Evolutionary conservation across 176 grass and related monocot species (phyloP).

Genomic region (Oryza longistaminata): DNA sequence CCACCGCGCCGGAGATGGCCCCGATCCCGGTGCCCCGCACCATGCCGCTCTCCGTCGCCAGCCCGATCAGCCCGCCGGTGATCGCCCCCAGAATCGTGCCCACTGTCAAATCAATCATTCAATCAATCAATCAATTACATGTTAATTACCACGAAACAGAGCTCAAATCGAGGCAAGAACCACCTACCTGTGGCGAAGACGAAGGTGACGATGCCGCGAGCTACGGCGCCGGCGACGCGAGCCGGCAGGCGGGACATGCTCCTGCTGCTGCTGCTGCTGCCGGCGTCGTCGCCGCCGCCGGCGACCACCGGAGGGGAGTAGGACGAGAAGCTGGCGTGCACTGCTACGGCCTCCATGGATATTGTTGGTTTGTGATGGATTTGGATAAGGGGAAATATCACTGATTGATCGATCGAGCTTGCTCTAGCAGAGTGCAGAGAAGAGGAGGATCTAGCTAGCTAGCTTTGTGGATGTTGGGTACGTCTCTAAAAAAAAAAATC

Average conservation of each 20-base stretch:
- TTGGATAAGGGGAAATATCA: background rate
- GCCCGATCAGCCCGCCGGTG: conserved; percentile 76
- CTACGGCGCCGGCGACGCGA: conserved; percentile 52
- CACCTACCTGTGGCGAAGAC: conserved; percentile 64
- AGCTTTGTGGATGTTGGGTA: background rate
- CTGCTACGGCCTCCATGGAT: conserved; percentile 18
- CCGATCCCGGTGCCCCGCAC: conserved; percentile 73
- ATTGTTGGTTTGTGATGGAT: background rate
- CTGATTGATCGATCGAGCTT: background rate
- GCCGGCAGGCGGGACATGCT: conserved; percentile 9
- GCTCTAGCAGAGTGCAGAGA: background rate
- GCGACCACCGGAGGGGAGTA: background rate
- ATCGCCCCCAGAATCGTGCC: conserved; percentile 60
- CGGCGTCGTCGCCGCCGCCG: no score
- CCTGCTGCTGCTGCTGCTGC: background rate
- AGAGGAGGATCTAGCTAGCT: background rate
- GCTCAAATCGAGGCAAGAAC: background rate
- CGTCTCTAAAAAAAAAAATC: background rate
- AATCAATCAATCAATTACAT: background rate
- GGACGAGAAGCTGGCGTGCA: background rate
- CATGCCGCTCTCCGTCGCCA: conserved; percentile 80
- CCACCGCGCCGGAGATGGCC: conserved; percentile 71
- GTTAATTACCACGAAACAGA: background rate
- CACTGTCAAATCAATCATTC: conserved; percentile 25
- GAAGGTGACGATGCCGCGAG: conserved; percentile 58